Conservation (phyloP, 2,329 filamentous ascomycete genomes). For the Bimuria novae-zelandiae region DNA sequence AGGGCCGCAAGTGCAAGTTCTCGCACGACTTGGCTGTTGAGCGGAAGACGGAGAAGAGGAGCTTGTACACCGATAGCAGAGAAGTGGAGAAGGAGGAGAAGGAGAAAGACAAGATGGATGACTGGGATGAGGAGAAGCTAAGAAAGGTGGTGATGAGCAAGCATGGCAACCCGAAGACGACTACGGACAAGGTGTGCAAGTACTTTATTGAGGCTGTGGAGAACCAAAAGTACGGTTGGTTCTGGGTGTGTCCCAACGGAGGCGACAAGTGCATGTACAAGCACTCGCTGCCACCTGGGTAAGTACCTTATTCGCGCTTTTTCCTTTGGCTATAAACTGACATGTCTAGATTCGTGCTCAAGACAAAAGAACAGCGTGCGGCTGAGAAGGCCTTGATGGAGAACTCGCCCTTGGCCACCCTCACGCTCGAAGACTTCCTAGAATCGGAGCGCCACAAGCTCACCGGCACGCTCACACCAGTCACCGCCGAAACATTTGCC, state of each 20-base stretch:
- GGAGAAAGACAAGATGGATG: conserved; percentile 89
- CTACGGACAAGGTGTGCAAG: conserved; percentile 99
- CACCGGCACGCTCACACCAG: conserved; percentile 86
- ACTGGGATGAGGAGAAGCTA: conserved; percentile 98
- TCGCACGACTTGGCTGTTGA: conserved; percentile 88
- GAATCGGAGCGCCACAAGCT: conserved; percentile 97
- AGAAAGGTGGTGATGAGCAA: conserved; percentile 89
- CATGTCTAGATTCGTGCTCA: conserved; percentile 78
- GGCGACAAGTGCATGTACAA: conserved; percentile 99
- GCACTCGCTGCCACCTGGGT: conserved; percentile 93
- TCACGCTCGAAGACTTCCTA: conserved; percentile 96
- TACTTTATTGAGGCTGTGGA: conserved; percentile 97
- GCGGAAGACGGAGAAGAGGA: conserved; percentile 89
- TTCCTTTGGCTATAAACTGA: conserved; percentile 14
- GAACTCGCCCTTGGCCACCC: conserved; percentile 90
- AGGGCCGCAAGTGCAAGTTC: conserved; percentile 94
- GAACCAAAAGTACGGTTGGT: conserved; percentile 99
- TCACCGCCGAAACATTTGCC: conserved; percentile 88
- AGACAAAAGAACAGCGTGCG: conserved; percentile 95
- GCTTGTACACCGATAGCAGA: conserved; percentile 84
- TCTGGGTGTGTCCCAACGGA: conserved; percentile 96
- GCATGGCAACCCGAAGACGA: conserved; percentile 94
- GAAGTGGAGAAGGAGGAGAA: conserved; percentile 74
- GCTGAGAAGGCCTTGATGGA: conserved; percentile 95
- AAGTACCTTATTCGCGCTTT: conserved; percentile 49